Evolutionary conservation across 2,329 filamentous ascomycete species (phyloP).

Genomic region (Dryadomyces sulphureus): DNA sequence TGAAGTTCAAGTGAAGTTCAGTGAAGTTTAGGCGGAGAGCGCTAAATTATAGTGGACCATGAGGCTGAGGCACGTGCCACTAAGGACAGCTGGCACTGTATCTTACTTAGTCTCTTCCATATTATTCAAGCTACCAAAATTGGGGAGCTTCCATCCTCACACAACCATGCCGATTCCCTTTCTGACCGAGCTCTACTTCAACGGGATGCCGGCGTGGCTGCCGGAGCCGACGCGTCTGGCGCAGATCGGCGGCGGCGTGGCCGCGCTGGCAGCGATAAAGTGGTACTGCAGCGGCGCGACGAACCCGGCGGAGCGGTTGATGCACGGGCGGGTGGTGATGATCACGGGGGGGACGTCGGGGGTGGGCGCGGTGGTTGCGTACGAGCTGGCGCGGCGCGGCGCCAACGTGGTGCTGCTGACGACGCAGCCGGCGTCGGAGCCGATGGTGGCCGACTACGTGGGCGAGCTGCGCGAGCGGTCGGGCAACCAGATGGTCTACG

Average conservation of each 20-base stretch:
- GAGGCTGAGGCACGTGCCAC: no score
- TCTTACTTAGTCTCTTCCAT: no score
- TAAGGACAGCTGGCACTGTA: no score
- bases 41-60: no score
- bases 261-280: constrained; percentile 38
- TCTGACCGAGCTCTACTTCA: constrained; percentile 27
- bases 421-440: constrained; percentile 63
- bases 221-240: constrained; percentile 26
- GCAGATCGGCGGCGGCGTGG: constrained; percentile 17
- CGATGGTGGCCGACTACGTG: constrained; percentile 85
- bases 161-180: constrained; percentile 44
- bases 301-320: constrained; percentile 63
- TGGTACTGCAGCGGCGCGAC: constrained; percentile 60
- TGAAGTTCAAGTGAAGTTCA: background rate
- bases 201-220: constrained; percentile 35
- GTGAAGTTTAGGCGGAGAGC: no score
- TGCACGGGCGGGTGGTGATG: constrained; percentile 90
- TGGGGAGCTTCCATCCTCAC: no score
- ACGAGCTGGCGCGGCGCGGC: constrained; percentile 62
- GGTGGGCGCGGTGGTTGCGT: constrained; percentile 65
- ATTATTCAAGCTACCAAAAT: no score
- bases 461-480: constrained; percentile 68
- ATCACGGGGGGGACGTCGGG: constrained; percentile 91
- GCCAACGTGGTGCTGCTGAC: constrained; percentile 87
- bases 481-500: constrained; percentile 78